A percentile compares a stretch with the other conserved stretches of the same genome.
These are phyloP conservation scores for Xylaria sp. DNA, from an alignment of 2,329 filamentous ascomycete species.

Conservation along the genomic window DNA sequence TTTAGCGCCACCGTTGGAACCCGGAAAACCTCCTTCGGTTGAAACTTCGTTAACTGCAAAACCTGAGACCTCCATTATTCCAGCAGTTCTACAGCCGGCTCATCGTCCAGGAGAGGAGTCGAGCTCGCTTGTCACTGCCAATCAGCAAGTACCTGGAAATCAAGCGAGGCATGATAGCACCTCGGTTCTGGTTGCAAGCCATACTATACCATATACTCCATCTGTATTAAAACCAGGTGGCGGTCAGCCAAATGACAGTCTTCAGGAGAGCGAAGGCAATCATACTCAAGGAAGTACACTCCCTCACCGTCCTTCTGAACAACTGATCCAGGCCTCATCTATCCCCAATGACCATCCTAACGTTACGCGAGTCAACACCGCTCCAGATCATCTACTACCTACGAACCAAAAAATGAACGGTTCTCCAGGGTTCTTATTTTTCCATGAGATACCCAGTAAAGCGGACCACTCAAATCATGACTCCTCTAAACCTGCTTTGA, in stretches of 20 bases:
- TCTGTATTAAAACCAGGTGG: constrained; percentile 39
- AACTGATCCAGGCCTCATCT: neutral
- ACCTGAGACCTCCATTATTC: constrained; percentile 28
- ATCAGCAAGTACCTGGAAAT: constrained; percentile 33
- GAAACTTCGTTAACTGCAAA: constrained; percentile 3
- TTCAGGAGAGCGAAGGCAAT: constrained; percentile 12
- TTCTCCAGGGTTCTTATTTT: constrained; percentile 41
- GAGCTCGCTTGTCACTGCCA: constrained; percentile 12
- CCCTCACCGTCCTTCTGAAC: constrained; percentile 14
- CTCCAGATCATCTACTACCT: constrained; percentile 33
- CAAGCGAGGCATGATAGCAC: constrained; percentile 42
- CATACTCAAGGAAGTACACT: neutral
- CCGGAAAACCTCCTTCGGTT: constrained; percentile 25
- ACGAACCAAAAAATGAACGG: constrained; percentile 33
- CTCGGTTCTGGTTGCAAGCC: constrained; percentile 8
- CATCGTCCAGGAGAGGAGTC: constrained; percentile 19
- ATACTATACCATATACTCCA: constrained; percentile 31
- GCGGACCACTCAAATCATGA: constrained; percentile 16
- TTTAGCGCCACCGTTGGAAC: constrained; percentile 37
- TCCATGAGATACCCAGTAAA: constrained; percentile 40
- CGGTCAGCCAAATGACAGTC: constrained; percentile 17
- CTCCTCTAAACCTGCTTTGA: neutral
- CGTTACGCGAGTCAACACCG: constrained; percentile 39
- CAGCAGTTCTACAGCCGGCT: constrained; percentile 35
- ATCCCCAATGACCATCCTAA: constrained; percentile 24